Percentiles rank a stretch among this genome's conserved stretches.
phyloP scores from a whole-genome alignment of 176 grass and related monocot species.

The Triticum urartu region DNA sequence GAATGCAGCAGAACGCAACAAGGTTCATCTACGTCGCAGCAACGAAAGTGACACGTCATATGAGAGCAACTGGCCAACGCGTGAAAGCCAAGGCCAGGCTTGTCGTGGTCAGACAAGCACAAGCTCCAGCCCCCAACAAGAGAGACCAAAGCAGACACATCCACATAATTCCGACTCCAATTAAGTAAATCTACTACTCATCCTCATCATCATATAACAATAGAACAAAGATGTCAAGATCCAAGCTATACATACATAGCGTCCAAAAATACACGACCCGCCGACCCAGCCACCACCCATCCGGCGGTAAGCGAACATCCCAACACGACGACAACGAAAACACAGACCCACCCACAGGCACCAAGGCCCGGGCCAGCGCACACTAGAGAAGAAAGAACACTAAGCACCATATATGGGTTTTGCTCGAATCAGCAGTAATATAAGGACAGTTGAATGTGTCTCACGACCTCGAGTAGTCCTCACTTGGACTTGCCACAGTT shows the following conservation, averaged over 20 bases:
- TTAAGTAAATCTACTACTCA: conserved; percentile 35
- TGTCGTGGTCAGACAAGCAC: too few species aligned
- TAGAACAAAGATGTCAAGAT: not conserved
- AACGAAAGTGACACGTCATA: not conserved
- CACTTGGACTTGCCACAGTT: conserved; percentile 53
- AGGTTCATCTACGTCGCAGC: too few species aligned
- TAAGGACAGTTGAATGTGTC: conserved; percentile 29
- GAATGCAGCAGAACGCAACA: not conserved
- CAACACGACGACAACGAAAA: not conserved
- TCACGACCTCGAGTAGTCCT: not conserved
- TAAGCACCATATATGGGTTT: not conserved
- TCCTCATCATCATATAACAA: conserved; percentile 18
- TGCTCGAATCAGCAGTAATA: conserved; percentile 32
- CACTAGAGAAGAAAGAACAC: conserved; percentile 6
- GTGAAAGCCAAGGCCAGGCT: not conserved
- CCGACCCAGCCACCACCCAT: conserved; percentile 13
- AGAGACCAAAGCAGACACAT: not conserved
- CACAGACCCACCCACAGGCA: not conserved
- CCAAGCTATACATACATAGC: conserved; percentile 49
- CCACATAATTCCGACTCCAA: not conserved
- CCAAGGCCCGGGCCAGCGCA: conserved; percentile 7
- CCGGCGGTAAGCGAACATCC: conserved; percentile 2
- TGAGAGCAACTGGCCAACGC: not conserved
- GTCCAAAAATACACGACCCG: conserved; percentile 41
- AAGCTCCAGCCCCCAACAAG: too few species aligned